Evolutionary conservation across 805 yeast species (phyloP).

Genomic region (Saccharomycopsis selenospora): DNA sequence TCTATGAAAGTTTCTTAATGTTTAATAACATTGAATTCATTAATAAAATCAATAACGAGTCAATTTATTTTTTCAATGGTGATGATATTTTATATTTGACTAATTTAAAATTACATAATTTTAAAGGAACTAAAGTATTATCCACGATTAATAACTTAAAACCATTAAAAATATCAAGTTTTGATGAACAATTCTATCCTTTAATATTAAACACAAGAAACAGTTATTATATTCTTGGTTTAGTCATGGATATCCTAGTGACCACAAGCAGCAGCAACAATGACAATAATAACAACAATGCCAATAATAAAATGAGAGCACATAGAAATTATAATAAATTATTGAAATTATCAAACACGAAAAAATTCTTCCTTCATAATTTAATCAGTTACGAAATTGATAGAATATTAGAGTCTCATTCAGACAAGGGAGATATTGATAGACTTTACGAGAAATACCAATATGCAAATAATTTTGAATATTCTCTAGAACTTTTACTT

Average conservation of each 20-base stretch:
- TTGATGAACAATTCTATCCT: constrained; percentile 26
- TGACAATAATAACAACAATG: background rate
- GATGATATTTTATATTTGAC: constrained; percentile 26
- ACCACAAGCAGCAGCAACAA: background rate
- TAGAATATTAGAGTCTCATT: constrained; percentile 3
- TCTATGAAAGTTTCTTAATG: constrained; percentile 16
- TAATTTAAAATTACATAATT: constrained; percentile 4
- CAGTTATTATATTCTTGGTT: constrained; percentile 36
- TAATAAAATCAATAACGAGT: constrained; percentile 24
- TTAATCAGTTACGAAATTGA: constrained; percentile 38
- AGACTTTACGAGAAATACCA: constrained; percentile 29
- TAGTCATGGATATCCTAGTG: constrained; percentile 30
- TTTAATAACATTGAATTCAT: constrained; percentile 21
- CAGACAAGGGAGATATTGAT: constrained; percentile 17
- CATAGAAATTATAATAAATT: constrained; percentile 23
- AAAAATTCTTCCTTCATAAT: constrained; percentile 38
- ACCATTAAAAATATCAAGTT: constrained; percentile 26
- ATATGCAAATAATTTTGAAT: constrained; percentile 32
- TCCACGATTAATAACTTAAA: constrained; percentile 9
- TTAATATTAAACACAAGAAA: constrained; percentile 23
- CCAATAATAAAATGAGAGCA: background rate
- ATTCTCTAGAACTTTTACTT: constrained; percentile 40
- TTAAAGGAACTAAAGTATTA: constrained; percentile 1
- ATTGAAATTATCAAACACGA: constrained; percentile 31
- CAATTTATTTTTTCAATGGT: constrained; percentile 35